Percentiles rank a stretch among this genome's conserved stretches.
phyloP scores from a whole-genome alignment of 2,329 filamentous ascomycete species.

The Xylaria sp. region DNA sequence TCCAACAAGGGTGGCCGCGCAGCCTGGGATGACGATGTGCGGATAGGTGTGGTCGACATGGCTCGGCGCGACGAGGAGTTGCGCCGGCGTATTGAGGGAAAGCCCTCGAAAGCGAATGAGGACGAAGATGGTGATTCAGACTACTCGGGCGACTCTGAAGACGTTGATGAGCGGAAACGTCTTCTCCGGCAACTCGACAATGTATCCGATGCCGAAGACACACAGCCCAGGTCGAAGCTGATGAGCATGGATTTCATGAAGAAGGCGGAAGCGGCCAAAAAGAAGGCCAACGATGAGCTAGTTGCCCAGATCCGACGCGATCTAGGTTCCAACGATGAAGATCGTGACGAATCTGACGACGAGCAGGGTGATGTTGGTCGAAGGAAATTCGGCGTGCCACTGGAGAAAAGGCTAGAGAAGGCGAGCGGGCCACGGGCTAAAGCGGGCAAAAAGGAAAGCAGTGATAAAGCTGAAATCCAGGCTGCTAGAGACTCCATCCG shows the following conservation, averaged over 20 bases:
- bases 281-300: constrained; percentile 79
- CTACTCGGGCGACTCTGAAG: constrained; percentile 60
- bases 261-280: constrained; percentile 78
- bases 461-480: constrained; percentile 44
- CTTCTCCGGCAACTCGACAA: constrained; percentile 53
- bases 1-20: constrained; percentile 77
- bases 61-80: constrained; percentile 82
- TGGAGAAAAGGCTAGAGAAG: constrained; percentile 35
- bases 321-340: constrained; percentile 64
- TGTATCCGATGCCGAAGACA: constrained; percentile 50
- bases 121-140: constrained; percentile 54
- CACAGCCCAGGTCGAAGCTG: constrained; percentile 66
- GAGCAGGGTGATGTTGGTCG: constrained; percentile 67
- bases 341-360: constrained; percentile 53
- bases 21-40: constrained; percentile 87
- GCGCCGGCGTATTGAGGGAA: constrained; percentile 76
- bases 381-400: constrained; percentile 63
- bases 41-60: constrained; percentile 77
- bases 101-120: constrained; percentile 40
- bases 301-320: constrained; percentile 71
- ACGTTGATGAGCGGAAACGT: constrained; percentile 50
- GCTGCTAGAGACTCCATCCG: constrained; percentile 41
- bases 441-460: constrained; percentile 40
- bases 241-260: constrained; percentile 94
- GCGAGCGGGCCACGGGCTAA: constrained; percentile 28